Evolutionary conservation across 2,329 filamentous ascomycete species (phyloP).

Genomic region (Claviceps africana): DNA sequence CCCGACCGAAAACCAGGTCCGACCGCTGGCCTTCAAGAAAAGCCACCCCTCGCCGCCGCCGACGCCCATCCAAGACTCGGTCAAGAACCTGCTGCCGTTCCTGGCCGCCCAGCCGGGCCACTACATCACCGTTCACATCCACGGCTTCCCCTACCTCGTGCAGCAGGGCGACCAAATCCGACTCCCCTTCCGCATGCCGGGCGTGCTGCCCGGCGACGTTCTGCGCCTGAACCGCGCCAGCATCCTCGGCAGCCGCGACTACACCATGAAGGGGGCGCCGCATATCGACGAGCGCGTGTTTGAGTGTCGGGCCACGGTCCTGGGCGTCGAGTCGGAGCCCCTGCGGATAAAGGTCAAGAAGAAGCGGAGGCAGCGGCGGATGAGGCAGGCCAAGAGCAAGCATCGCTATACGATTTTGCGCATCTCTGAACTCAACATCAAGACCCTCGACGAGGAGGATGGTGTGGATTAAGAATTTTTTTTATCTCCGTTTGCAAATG

Average conservation of each 20-base stretch:
- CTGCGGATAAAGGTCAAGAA: slow-evolving; percentile 67
- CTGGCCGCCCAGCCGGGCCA: slow-evolving; percentile 59
- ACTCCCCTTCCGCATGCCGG: slow-evolving; percentile 67
- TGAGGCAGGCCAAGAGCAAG: slow-evolving; percentile 74
- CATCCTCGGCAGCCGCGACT: slow-evolving; percentile 73
- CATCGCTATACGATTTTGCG: slow-evolving; percentile 75
- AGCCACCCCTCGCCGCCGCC: slow-evolving; percentile 22
- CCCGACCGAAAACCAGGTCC: slow-evolving; percentile 18
- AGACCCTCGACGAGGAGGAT: slow-evolving; percentile 28
- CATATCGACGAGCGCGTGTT: slow-evolving; percentile 75
- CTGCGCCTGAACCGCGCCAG: slow-evolving; percentile 78
- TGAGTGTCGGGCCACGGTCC: slow-evolving; percentile 70
- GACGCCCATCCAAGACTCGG: slow-evolving; percentile 36
- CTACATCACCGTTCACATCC: slow-evolving; percentile 70
- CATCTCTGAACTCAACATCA: slow-evolving; percentile 67
- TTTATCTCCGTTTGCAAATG: too few species aligned
- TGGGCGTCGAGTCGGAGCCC: slow-evolving; percentile 72
- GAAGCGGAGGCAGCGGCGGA: slow-evolving; percentile 60
- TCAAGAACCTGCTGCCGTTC: slow-evolving; percentile 51
- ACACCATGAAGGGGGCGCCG: slow-evolving; percentile 70
- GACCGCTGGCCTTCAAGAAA: slow-evolving; percentile 26
- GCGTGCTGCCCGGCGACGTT: slow-evolving; percentile 66
- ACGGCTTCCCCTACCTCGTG: slow-evolving; percentile 66
- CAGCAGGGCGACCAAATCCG: slow-evolving; percentile 62
- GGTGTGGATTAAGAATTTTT: slow-evolving; percentile 17